A percentile compares a stretch with the other conserved stretches of the same genome.
Evolutionary conservation across 1,284 basidiomycete genomes (phyloP).

Genomic region (Cryptococcus neoformans): DNA sequence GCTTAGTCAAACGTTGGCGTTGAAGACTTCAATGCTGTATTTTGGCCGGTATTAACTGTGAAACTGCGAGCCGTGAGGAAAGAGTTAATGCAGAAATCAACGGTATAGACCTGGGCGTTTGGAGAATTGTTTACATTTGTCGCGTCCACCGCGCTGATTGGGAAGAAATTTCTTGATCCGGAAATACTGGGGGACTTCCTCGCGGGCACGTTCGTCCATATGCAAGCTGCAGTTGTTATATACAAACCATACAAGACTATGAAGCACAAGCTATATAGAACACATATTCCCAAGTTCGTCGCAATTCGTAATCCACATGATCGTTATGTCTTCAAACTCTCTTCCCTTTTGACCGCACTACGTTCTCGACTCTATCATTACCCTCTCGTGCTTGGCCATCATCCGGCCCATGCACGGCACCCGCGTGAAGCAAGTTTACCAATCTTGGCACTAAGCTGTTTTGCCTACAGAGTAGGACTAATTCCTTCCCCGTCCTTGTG

Average conservation of each 20-base stretch:
- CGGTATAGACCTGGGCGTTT: neutral
- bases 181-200: no score
- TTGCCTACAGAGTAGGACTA: constrained; percentile 48
- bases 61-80: neutral
- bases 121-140: no score
- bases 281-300: neutral
- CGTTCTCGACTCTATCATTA: neutral
- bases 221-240: neutral
- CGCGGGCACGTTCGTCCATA: no score
- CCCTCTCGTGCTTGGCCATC: neutral
- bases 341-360: neutral
- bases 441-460: constrained; percentile 46
- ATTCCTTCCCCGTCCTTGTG: constrained; percentile 45
- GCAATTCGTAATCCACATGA: neutral
- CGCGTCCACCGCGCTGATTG: no score
- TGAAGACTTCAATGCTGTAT: no score
- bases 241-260: neutral
- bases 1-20: no score
- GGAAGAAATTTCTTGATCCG: no score
- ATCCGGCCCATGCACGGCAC: constrained; percentile 6
- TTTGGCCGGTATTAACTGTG: no score
- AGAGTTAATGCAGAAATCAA: neutral
- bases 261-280: neutral
- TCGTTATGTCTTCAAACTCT: neutral
- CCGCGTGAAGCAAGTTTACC: constrained; percentile 40